Evolutionary conservation across 768 basidiomycete genomes (phyloP).

Genomic region (Agrocybe praecox): DNA sequence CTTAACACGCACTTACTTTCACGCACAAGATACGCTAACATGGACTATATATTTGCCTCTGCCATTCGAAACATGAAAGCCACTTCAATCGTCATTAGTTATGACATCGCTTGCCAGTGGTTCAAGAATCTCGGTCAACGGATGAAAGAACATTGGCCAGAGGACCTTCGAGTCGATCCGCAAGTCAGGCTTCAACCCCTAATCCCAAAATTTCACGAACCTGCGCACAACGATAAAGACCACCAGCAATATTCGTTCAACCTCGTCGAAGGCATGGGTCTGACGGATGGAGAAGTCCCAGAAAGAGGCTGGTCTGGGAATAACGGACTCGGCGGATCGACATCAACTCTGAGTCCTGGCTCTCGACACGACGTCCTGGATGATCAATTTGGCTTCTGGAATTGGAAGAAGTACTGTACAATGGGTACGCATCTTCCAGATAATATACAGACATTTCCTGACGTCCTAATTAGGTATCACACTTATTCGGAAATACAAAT

Average conservation of each 20-base stretch:
- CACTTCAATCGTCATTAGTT: constrained; percentile 14
- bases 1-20: not conserved
- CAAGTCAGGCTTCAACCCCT: no score
- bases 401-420: no score
- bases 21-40: constrained; percentile 12
- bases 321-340: no score
- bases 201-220: no score
- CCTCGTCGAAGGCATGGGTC: not conserved
- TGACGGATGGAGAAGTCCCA: not conserved
- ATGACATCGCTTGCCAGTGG: no score
- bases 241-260: not conserved
- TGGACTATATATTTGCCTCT: constrained; percentile 14
- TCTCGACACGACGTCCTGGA: not conserved
- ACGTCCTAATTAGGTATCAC: not conserved
- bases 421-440: not conserved
- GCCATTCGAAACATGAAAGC: constrained; percentile 1
- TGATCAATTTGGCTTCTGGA: constrained; percentile 1
- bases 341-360: not conserved
- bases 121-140: no score
- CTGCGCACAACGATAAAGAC: not conserved
- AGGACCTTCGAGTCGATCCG: no score
- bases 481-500: no score
- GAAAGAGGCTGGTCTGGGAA: not conserved
- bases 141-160: no score
- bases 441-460: no score